These are phyloP conservation scores for Candida schatavii DNA, from an alignment of 805 yeast species.

Conservation along the genomic window DNA sequence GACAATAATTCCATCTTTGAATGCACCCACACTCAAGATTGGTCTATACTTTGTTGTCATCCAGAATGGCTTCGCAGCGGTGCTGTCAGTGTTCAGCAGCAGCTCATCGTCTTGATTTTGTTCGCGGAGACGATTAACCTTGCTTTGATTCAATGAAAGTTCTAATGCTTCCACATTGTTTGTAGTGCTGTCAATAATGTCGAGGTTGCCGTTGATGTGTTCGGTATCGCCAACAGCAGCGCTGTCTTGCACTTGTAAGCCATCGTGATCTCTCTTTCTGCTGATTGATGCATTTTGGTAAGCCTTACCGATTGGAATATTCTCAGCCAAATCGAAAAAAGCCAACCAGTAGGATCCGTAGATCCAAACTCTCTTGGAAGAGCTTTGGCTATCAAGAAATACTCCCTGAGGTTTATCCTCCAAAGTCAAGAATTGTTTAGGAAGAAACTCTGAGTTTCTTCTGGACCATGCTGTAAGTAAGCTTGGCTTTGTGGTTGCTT, in stretches of 20 bases:
- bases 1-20: conserved; percentile 57
- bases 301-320: conserved; percentile 46
- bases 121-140: conserved; percentile 32
- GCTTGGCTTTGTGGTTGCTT: not conserved
- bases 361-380: conserved; percentile 62
- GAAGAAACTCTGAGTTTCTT: conserved; percentile 70
- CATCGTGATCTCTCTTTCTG: conserved; percentile 45
- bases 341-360: conserved; percentile 84
- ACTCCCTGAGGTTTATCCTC: conserved; percentile 74
- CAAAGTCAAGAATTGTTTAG: conserved; percentile 54
- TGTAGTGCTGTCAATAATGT: conserved; percentile 17
- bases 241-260: conserved; percentile 32
- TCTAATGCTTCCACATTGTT: conserved; percentile 15
- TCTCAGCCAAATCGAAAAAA: conserved; percentile 61
- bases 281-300: conserved; percentile 22
- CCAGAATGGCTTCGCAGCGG: conserved; percentile 57
- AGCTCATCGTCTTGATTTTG: conserved; percentile 40
- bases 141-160: conserved; percentile 27
- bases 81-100: conserved; percentile 17
- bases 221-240: conserved; percentile 20
- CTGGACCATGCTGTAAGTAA: conserved; percentile 77
- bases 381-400: conserved; percentile 43
- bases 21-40: conserved; percentile 55
- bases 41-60: conserved; percentile 74
- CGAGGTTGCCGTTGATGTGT: conserved; percentile 21